Base-by-base conservation (phyloP, 1,284 basidiomycete genomes). In the Boletus austroedulis region DNA sequence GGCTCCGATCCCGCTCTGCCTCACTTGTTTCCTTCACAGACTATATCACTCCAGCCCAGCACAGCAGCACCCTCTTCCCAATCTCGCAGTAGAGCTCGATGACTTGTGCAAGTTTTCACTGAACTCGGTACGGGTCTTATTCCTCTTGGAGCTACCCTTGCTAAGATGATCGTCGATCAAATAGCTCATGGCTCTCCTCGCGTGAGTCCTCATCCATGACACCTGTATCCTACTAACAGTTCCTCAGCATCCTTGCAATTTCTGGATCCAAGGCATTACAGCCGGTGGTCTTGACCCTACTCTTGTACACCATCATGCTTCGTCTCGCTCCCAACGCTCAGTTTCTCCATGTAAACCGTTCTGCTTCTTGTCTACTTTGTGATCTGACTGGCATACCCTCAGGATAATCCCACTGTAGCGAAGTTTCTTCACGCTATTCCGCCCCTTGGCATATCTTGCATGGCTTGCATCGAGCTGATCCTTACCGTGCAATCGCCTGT, bases 231-330 rank as follows among this genome's bases (percentile, higher is more conserved):
- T 8, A 21, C n/a, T 47, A 44, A 60, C 9, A 23, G 14, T 3
- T 46, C 26, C 23, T 26, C 43, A 70, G 68, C 9, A 23, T 64
- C 51, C 45, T 59, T 9, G 23, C 58, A 0, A 11, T 66, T 5
- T 56, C 60, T 0, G 59, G 56, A 26, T 60, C 54, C 1, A 57
- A 40, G 7, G 24, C 23, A 0, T 31, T 71, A 14, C 36, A 26
- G n/a, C 66, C 59, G 2, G 32, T 51, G n/a, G 54, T 40, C 0
- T 50, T 69, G 11, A 54, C 54, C 1, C 50, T 69, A 5, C 56
- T 68, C 7, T 51, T 68, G 11, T 68, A 61, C 21, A 70, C 60
- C 0, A 60, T 64, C 44, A 68, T 36, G 19, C 58, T 71, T 14
- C 60, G 57, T 24, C 44, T 68, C n/a, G 53, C 55, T 12, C 44